Base-by-base conservation (phyloP, 108 stramenopile genomes). In the Nannochloropsis salina region DNA sequence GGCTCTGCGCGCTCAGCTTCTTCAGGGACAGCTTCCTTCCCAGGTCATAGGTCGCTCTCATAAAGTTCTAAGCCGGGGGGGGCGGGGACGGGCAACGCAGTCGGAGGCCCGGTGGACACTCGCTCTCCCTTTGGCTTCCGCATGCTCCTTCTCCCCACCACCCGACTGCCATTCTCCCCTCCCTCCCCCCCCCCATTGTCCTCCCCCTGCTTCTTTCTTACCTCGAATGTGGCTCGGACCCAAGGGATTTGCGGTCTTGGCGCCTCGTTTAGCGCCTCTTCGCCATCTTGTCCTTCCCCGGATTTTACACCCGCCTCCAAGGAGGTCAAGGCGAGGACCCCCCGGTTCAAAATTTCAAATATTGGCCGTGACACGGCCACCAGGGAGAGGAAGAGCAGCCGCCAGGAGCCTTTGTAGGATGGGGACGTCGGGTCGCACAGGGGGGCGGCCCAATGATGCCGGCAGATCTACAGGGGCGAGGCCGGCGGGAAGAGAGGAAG, bases 31-130 rank as follows among this genome's bases (percentile, higher is more conserved):
- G n/a, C n/a, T 74, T 74, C 61, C 61, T 74, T n/a, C 61, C 61
- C 61, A 74, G 61, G 61, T 74, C 61, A 74, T 20, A 74, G 20
- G 61, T 74, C 20, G 61, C 61, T n/a, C n/a, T 74, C 61, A 74
- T 74, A n/a, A 74, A 74, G 2, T 15, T 2, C 61, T 74, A n/a
- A 2, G 3, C 2, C 61, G 61, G 5, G 2, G 61, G 5, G n/a
- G 61, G 61, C 20, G 5, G 61, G 61, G 61, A 74, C 20, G 61
- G 61, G n/a, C 20, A n/a, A 4, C 15, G 61, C 12, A 12, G 47
- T 9, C 12, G 10, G 47, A 10, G 10, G 47, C 47, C 47, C 10
- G 47, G 47, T n/a, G n/a, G n/a, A n/a, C n/a, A n/a, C n/a, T n/a
- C n/a, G n/a, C 47, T 12, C 47, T 51, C 47, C 47, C 47, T 51